phyloP scores from a whole-genome alignment of 2,329 filamentous ascomycete species.

The Colletotrichum tanaceti region DNA sequence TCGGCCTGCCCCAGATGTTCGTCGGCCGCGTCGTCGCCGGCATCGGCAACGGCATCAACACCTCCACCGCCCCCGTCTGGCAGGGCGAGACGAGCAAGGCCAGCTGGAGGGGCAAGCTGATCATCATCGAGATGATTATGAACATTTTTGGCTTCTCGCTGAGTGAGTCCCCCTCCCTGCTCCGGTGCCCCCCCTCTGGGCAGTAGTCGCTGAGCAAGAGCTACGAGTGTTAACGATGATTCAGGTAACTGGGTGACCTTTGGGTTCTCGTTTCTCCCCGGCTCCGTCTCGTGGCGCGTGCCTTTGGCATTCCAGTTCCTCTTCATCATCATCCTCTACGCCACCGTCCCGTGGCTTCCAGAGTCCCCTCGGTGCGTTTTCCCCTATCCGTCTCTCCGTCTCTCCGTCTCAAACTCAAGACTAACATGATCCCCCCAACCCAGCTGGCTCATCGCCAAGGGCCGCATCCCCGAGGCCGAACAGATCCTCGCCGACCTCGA shows the following conservation, averaged over 20 bases:
- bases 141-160: conserved; percentile 49
- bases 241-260: conserved; percentile 54
- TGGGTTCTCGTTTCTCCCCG: conserved; percentile 50
- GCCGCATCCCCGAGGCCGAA: conserved; percentile 46
- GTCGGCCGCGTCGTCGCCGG: conserved; percentile 59
- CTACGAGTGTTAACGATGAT: neutral
- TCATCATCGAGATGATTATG: conserved; percentile 49
- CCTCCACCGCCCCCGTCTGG: conserved; percentile 52
- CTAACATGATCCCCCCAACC: neutral
- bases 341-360: conserved; percentile 47
- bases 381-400: rapidly evolving
- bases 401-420: too few relatives aligned
- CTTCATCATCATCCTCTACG: conserved; percentile 51
- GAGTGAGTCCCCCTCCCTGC: conserved; percentile 9
- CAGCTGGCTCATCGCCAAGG: conserved; percentile 46
- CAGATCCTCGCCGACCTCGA: conserved; percentile 47
- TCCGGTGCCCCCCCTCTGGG: too few relatives aligned
- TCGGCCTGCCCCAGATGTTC: conserved; percentile 55
- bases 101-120: conserved; percentile 48
- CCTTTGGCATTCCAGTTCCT: conserved; percentile 58
- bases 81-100: conserved; percentile 52
- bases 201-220: neutral
- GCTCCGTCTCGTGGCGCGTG: conserved; percentile 54
- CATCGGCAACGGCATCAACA: conserved; percentile 58
- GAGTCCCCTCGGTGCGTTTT: conserved; percentile 47